Conservation (phyloP, 139 green algal species). For the Chlamydomonas sp. region DNA sequence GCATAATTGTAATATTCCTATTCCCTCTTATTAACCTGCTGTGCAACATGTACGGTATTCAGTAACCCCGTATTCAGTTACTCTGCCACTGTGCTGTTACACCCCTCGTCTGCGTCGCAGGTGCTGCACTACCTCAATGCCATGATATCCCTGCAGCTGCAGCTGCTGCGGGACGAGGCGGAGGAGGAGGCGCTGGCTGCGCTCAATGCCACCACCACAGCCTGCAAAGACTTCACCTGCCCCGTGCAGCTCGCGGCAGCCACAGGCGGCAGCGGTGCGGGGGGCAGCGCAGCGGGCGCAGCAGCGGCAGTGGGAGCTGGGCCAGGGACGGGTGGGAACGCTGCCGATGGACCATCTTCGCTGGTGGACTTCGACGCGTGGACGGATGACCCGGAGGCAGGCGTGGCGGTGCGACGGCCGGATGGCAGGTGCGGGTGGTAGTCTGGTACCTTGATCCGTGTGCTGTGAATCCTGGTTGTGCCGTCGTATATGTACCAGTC, state of each 20-base stretch:
- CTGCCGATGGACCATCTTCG: too few species aligned
- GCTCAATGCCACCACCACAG: slow-evolving; percentile 13
- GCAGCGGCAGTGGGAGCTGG: background rate
- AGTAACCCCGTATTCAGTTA: too few species aligned
- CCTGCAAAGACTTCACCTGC: slow-evolving; percentile 42
- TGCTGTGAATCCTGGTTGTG: too few species aligned
- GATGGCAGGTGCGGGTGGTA: background rate
- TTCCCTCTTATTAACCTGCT: too few species aligned
- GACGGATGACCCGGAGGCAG: slow-evolving; percentile 33
- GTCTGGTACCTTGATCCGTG: too few species aligned
- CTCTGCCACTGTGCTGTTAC: background rate
- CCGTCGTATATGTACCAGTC: too few species aligned
- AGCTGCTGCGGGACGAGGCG: slow-evolving; percentile 46
- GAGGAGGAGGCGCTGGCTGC: slow-evolving; percentile 3
- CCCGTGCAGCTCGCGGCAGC: slow-evolving; percentile 14
- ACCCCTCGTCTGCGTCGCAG: slow-evolving; percentile 10
- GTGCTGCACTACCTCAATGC: slow-evolving; percentile 59
- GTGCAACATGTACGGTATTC: too few species aligned
- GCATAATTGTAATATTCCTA: too few species aligned
- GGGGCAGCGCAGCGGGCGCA: background rate
- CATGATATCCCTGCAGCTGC: slow-evolving; percentile 35
- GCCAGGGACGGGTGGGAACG: too few species aligned
- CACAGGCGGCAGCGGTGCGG: background rate
- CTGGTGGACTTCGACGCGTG: slow-evolving; percentile 2
- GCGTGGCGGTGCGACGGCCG: slow-evolving; percentile 17